A percentile compares a stretch with the other conserved stretches of the same genome.
Evolutionary conservation across 805 yeast genomes (phyloP).

Genomic region (Saccharomycopsis sp.): DNA sequence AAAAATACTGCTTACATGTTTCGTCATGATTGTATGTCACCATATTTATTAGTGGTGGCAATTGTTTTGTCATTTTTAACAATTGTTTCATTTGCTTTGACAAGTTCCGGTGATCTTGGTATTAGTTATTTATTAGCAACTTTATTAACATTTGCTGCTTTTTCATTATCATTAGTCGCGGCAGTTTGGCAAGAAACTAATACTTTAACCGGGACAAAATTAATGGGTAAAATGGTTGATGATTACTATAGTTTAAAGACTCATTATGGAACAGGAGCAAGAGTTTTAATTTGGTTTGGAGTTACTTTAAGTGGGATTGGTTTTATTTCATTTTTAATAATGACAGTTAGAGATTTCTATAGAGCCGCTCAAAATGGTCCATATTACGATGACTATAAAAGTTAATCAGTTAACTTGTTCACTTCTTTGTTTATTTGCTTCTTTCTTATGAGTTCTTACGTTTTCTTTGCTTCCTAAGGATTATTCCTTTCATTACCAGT

Average conservation of each 20-base stretch:
- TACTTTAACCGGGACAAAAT: conserved; percentile 17
- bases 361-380: no score
- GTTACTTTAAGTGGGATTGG: conserved; percentile 16
- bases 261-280: conserved; percentile 15
- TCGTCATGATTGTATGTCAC: conserved; percentile 18
- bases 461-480: no score
- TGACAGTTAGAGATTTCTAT: no score
- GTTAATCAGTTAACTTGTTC: no score
- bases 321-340: conserved; percentile 2
- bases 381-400: no score
- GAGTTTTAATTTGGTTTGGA: conserved; percentile 18
- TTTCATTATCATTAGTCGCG: conserved; percentile 18
- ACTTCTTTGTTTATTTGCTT: no score
- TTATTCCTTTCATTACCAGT: no score
- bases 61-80: conserved; percentile 15
- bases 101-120: not conserved
- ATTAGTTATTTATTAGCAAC: conserved; percentile 1
- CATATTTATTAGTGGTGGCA: conserved; percentile 16
- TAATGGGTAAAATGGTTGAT: conserved; percentile 17
- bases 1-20: conserved; percentile 16
- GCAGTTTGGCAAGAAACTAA: conserved; percentile 20
- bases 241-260: conserved; percentile 16
- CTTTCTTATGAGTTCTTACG: no score
- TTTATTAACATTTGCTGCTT: conserved; percentile 6
- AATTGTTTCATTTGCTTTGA: conserved; percentile 10